Evolutionary conservation across 495 filamentous ascomycete species (phyloP).

Genomic region (Melanomma pulvis-pyrius): DNA sequence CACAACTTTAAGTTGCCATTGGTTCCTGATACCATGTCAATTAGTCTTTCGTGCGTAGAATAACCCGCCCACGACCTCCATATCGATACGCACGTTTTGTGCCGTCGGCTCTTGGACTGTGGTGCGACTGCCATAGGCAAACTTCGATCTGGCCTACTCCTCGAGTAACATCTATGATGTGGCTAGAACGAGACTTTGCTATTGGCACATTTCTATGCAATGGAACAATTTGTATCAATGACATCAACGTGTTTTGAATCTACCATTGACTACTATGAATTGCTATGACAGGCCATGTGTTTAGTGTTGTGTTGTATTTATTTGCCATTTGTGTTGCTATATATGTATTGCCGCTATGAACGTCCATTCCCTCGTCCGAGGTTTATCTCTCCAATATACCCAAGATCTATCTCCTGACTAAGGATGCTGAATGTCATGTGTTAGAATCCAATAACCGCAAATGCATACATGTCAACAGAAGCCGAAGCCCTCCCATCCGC

Average conservation of each 20-base stretch:
- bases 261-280: no score
- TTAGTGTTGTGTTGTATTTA: neutral
- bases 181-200: conserved; percentile 11
- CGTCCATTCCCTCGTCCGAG: no score
- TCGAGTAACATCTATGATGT: conserved; percentile 1
- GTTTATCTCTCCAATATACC: neutral
- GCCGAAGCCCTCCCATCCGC: no score
- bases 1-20: conserved; percentile 96
- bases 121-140: conserved; percentile 13
- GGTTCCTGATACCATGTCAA: conserved; percentile 73
- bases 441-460: no score
- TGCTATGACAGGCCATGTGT: neutral
- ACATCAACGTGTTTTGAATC: no score
- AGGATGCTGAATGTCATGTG: no score
- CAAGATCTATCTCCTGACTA: no score
- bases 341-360: no score
- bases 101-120: conserved; percentile 10
- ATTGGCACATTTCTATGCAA: conserved; percentile 12
- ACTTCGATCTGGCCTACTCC: conserved; percentile 16
- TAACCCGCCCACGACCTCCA: conserved; percentile 47
- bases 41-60: conserved; percentile 95
- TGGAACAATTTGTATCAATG: neutral
- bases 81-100: conserved; percentile 44
- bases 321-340: no score
- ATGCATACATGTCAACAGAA: no score